Evolutionary conservation across 768 basidiomycete genomes (phyloP).

Genomic region (Trametes sanguinea): DNA sequence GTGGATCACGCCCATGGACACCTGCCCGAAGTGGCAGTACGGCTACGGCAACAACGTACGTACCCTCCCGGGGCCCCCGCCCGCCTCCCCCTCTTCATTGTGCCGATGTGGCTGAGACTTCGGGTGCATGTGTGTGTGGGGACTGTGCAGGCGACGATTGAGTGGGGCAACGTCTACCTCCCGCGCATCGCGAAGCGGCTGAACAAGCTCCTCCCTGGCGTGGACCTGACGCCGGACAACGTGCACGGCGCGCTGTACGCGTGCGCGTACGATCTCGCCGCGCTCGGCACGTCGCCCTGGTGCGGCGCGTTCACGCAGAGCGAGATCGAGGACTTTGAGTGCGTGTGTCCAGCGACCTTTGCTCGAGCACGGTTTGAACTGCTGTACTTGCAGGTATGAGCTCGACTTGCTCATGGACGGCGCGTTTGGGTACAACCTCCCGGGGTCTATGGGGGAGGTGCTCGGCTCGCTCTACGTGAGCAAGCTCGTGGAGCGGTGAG

Average conservation of each 20-base stretch:
- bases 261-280: slow-evolving; percentile 44
- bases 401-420: slow-evolving; percentile 42
- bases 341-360: neutral
- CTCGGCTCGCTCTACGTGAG: slow-evolving; percentile 43
- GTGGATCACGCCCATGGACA: slow-evolving; percentile 46
- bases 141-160: slow-evolving; percentile 21
- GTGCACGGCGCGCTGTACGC: slow-evolving; percentile 45
- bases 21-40: slow-evolving; percentile 40
- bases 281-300: slow-evolving; percentile 41
- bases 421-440: slow-evolving; percentile 40
- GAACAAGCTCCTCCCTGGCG: slow-evolving; percentile 36
- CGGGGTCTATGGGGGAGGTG: slow-evolving; percentile 35
- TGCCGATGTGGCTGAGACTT: no score
- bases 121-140: no score
- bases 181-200: slow-evolving; percentile 39
- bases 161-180: slow-evolving; percentile 40
- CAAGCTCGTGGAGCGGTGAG: slow-evolving; percentile 42
- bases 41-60: slow-evolving; percentile 34
- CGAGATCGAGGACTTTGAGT: slow-evolving; percentile 41
- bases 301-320: slow-evolving; percentile 38
- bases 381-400: slow-evolving; percentile 32
- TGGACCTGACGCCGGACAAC: slow-evolving; percentile 37
- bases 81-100: no score
- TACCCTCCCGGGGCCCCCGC: no score
- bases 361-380: neutral